Conservation (phyloP, 2,329 filamentous ascomycete genomes). For the Penicillium fuscoglaucum region DNA sequence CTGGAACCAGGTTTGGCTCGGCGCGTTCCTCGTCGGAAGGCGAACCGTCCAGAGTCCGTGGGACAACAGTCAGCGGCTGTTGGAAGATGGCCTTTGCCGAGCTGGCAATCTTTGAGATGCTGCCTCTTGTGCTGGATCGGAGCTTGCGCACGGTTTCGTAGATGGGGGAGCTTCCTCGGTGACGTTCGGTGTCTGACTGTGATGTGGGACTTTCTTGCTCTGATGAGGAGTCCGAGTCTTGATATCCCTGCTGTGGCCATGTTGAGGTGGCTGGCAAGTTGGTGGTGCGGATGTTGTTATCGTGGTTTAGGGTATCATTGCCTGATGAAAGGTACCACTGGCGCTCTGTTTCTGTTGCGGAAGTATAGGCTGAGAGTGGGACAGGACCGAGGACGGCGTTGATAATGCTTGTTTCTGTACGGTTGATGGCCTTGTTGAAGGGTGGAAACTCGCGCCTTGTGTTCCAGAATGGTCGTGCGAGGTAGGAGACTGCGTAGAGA, state of each 20-base stretch:
- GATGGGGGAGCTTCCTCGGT: not conserved
- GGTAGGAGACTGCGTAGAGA: constrained; percentile 23
- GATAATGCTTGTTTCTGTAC: constrained; percentile 26
- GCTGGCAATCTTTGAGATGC: constrained; percentile 4
- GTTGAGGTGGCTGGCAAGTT: not conserved
- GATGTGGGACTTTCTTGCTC: not conserved
- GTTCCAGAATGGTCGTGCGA: constrained; percentile 17
- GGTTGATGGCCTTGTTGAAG: constrained; percentile 21
- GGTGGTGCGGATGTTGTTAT: not conserved
- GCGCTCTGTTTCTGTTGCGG: constrained; percentile 12
- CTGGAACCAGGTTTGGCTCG: not conserved
- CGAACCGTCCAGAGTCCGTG: not conserved
- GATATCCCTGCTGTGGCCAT: not conserved
- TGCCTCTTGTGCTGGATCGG: constrained; percentile 1
- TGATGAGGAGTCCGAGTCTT: not conserved
- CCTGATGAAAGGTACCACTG: constrained; percentile 1
- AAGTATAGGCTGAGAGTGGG: constrained; percentile 19
- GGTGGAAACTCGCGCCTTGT: constrained; percentile 13
- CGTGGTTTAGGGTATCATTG: constrained; percentile 1
- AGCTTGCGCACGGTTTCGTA: constrained; percentile 14
- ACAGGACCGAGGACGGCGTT: constrained; percentile 23
- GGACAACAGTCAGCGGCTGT: not conserved
- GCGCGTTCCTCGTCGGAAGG: not conserved
- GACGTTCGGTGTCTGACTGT: not conserved
- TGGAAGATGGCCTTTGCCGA: constrained; percentile 2